Conservation (phyloP, 2,329 filamentous ascomycete genomes). For the Arthrinium phaeospermum region DNA sequence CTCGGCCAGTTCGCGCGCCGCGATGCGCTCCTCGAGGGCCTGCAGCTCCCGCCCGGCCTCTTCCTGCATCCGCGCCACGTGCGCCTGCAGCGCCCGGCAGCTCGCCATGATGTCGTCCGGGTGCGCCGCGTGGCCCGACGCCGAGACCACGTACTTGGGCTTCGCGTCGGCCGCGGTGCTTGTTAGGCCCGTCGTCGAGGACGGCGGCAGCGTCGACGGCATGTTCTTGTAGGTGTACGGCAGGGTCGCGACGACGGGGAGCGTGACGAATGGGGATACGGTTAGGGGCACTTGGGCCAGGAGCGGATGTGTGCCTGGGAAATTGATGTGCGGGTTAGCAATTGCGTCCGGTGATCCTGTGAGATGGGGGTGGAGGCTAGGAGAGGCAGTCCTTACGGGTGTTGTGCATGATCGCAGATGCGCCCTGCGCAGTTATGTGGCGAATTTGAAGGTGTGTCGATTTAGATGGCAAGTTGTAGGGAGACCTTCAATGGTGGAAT, state of each 20-base stretch:
- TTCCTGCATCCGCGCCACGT: slow-evolving; percentile 72
- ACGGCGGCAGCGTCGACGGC: slow-evolving; percentile 82
- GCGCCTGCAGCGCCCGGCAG: slow-evolving; percentile 77
- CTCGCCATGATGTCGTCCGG: slow-evolving; percentile 85
- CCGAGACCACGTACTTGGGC: slow-evolving; percentile 76
- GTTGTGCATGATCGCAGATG: slow-evolving; percentile 44
- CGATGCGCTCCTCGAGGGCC: slow-evolving; percentile 72
- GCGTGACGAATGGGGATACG: slow-evolving; percentile 90
- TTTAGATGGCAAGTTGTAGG: background rate
- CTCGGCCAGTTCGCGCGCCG: slow-evolving; percentile 73
- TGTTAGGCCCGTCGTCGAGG: slow-evolving; percentile 58
- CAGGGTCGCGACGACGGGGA: slow-evolving; percentile 87
- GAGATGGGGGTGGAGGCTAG: background rate
- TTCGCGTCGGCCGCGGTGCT: slow-evolving; percentile 50
- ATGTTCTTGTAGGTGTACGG: slow-evolving; percentile 95
- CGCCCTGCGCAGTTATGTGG: background rate
- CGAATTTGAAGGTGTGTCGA: background rate
- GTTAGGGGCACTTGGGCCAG: slow-evolving; percentile 92
- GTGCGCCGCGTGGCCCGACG: slow-evolving; percentile 81
- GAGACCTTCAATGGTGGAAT: background rate
- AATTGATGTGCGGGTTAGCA: background rate
- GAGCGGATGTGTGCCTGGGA: slow-evolving; percentile 78
- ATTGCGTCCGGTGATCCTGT: background rate
- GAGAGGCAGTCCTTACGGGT: slow-evolving; percentile 37
- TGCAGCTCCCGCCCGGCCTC: slow-evolving; percentile 72